Base-by-base conservation (phyloP, 139 green algal species). In the Chlamydomonas schloesseri region DNA sequence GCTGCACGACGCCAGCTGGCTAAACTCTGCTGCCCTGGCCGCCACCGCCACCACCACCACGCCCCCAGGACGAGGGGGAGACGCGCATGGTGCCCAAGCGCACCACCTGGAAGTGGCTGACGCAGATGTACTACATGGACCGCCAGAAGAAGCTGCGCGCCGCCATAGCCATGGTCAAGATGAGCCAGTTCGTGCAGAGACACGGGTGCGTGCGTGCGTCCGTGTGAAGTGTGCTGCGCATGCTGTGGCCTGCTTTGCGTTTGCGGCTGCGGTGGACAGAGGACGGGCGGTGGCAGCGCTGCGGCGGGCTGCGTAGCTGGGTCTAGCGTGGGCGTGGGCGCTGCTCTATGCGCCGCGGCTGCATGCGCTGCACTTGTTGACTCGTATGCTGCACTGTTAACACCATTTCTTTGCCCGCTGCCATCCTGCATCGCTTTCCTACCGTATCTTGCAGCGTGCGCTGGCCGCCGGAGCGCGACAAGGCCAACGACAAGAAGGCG, bases 151-250 rank as follows among this genome's bases (percentile, higher is more conserved):
- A 80, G 53, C 34, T 79, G 33, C 50, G 53, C 4, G 69, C 81
- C 29, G 81, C 81, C 18, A 80, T 78, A 31, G 50, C 81, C 50
- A 87, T 87, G 81, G 81, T 79, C 81, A 87, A 79, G 36, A 87
- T 87, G 81, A 31, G 34, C 34, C 69, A 87, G 55, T 87, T 87
- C 81, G 69, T 87, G 69, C 50, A 57, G 68, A 50, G 80, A 20
- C 67, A 86, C 33, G 80, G 80, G 80, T 86, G 69, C 33, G 78
- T 77, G 36, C 29, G 14, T n/a, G n/a, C n/a, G n/a, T n/a, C n/a
- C n/a, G n/a, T n/a, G n/a, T n/a, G n/a, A n/a, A n/a, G n/a, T n/a
- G n/a, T n/a, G n/a, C n/a, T n/a, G n/a, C n/a, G n/a, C n/a, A n/a
- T n/a, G 42, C 42, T 50, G 42, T 50, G 42, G 42, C 42, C 42